Evolutionary conservation across 139 green algal genomes (phyloP).

Genomic region (Chlorella sp.): DNA sequence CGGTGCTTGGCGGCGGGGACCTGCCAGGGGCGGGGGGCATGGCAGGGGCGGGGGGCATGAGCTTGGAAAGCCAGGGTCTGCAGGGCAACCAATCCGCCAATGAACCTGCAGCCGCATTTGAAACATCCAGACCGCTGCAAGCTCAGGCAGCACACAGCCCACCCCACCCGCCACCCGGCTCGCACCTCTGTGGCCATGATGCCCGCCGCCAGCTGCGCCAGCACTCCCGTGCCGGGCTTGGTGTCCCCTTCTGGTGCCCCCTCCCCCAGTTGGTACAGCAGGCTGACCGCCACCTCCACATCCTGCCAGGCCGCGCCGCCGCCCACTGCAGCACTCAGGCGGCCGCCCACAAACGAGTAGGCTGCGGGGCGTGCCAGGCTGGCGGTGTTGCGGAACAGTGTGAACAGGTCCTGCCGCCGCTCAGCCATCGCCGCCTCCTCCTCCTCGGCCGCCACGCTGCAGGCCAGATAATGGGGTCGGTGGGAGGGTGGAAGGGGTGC

Average conservation of each 20-base stretch:
- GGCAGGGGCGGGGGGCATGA: not conserved
- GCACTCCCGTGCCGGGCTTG: constrained; percentile 63
- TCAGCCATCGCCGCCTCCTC: constrained; percentile 71
- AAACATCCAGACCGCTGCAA: too few species aligned
- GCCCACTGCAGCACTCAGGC: constrained; percentile 51
- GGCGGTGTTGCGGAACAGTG: constrained; percentile 81
- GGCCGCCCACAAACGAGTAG: constrained; percentile 61
- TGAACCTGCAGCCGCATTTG: too few species aligned
- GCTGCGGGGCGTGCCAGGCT: constrained; percentile 65
- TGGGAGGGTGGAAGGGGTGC: not conserved
- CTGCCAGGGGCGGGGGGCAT: constrained; percentile 17
- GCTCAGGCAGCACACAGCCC: not conserved
- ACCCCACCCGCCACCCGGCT: not conserved
- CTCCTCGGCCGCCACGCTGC: constrained; percentile 66
- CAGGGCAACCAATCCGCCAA: too few species aligned
- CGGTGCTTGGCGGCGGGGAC: constrained; percentile 65
- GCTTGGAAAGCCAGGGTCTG: too few species aligned
- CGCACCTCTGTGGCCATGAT: constrained; percentile 53
- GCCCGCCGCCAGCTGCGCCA: constrained; percentile 58
- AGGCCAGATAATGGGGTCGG: too few species aligned
- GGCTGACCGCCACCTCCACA: constrained; percentile 74
- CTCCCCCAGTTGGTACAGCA: constrained; percentile 91
- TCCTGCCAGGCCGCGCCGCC: constrained; percentile 63
- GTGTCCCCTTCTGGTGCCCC: constrained; percentile 73
- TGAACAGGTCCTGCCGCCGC: constrained; percentile 83